A percentile compares a stretch with the other conserved stretches of the same genome.
phyloP scores from a whole-genome alignment of 768 basidiomycete species.

The Hericium rajendrae region DNA sequence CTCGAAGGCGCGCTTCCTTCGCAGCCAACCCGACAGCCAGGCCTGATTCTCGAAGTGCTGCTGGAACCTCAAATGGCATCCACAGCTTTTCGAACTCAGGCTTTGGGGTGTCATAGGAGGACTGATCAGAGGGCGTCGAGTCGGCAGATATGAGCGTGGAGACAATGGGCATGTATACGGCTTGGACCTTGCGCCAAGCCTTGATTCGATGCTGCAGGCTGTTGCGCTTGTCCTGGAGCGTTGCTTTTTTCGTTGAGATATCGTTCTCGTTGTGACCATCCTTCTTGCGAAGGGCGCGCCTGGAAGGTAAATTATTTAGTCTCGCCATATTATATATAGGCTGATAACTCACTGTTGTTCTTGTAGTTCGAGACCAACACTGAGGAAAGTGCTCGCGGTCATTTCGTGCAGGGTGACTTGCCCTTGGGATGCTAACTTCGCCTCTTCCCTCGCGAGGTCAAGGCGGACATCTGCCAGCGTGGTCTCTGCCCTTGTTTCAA shows the following conservation, averaged over 20 bases:
- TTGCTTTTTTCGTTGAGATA: background rate
- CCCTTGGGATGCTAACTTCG: background rate
- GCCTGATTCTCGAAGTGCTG: background rate
- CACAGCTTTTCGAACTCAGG: background rate
- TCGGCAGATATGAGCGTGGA: background rate
- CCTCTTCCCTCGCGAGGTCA: background rate
- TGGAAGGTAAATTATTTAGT: background rate
- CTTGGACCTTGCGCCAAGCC: constrained; percentile 2
- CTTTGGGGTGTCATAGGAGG: background rate
- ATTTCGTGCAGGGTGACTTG: background rate
- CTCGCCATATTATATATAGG: too few species aligned
- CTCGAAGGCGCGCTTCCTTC: constrained; percentile 2
- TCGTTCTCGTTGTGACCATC: background rate
- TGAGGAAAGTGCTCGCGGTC: background rate
- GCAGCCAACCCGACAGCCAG: background rate
- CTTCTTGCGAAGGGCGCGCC: background rate
- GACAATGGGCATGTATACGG: constrained; percentile 4
- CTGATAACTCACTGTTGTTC: background rate
- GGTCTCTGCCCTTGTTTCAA: background rate
- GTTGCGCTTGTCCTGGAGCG: constrained; percentile 3
- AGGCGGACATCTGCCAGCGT: background rate
- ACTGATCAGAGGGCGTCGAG: background rate
- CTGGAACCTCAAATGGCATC: background rate
- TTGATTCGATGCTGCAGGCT: constrained; percentile 1
- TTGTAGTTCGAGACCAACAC: background rate